phyloP scores from a whole-genome alignment of 2,329 filamentous ascomycete species.

The Biscogniauxia sp. region DNA sequence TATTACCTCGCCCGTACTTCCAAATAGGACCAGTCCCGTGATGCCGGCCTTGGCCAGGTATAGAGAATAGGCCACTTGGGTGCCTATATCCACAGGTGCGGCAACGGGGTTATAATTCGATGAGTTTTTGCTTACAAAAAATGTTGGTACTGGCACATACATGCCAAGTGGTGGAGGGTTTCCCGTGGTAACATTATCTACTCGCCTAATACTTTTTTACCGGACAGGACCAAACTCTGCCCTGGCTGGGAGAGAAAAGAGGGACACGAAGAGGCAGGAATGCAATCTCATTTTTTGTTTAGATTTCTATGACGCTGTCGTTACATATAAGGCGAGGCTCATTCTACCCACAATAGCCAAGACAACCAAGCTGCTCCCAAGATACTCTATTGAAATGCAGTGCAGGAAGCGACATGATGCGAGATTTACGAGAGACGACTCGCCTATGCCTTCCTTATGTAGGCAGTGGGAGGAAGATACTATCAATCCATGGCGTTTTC shows the following conservation, averaged over 20 bases:
- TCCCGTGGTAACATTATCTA: constrained; percentile 12
- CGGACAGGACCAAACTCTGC: constrained; percentile 6
- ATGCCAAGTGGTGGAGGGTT: constrained; percentile 50
- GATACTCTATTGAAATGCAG: neutral
- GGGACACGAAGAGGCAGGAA: constrained; percentile 1
- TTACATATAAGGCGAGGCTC: neutral
- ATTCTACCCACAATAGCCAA: too few species aligned
- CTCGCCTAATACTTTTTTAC: constrained; percentile 9
- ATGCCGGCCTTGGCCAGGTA: constrained; percentile 61
- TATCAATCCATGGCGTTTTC: neutral
- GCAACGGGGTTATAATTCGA: constrained; percentile 42
- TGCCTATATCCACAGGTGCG: constrained; percentile 54
- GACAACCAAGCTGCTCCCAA: neutral
- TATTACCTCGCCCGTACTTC: constrained; percentile 63
- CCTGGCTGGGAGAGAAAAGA: constrained; percentile 7
- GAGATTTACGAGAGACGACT: neutral
- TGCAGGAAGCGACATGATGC: neutral
- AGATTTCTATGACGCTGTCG: neutral
- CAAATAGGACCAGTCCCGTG: constrained; percentile 59
- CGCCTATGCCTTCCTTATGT: neutral
- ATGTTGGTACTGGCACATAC: constrained; percentile 62
- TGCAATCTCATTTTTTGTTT: constrained; percentile 11
- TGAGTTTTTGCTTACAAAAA: constrained; percentile 47
- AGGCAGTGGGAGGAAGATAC: neutral
- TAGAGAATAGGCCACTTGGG: constrained; percentile 57